Conservation (phyloP, 176 grass and related monocot species). For the Alopecurus myosuroides region DNA sequence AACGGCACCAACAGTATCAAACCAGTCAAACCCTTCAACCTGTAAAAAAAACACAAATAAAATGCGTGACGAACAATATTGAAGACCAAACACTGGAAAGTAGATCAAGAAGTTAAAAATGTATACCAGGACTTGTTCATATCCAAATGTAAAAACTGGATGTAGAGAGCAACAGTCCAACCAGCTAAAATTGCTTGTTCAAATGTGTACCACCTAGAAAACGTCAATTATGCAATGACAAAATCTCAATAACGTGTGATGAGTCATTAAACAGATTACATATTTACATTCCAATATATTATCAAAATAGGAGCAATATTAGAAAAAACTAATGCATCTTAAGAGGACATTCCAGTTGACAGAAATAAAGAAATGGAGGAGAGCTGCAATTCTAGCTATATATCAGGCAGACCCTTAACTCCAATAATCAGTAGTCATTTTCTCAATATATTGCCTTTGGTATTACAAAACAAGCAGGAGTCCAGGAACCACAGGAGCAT, state of each 20-base stretch:
- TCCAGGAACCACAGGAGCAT: neutral
- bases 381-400: neutral
- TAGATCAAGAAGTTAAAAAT: neutral
- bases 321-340: neutral
- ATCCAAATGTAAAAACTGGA: constrained; percentile 45
- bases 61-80: neutral
- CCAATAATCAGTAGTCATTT: neutral
- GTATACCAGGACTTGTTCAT: constrained; percentile 46
- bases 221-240: neutral
- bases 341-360: neutral
- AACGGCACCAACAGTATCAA: constrained; percentile 49
- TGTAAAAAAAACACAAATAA: constrained; percentile 29
- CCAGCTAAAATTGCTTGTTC: constrained; percentile 49
- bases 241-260: neutral
- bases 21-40: constrained; percentile 81
- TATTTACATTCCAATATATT: neutral
- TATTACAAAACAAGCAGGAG: neutral
- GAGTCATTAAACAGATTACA: neutral
- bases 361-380: neutral
- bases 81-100: neutral
- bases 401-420: neutral
- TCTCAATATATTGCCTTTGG: neutral
- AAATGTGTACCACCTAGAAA: constrained; percentile 75
- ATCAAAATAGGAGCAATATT: neutral
- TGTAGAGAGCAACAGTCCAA: constrained; percentile 73